Evolutionary conservation across 148 eudicot genomes (phyloP), one percentile per base, ranked within the genome.

Genomic region (Spergularia bocconei): DNA sequence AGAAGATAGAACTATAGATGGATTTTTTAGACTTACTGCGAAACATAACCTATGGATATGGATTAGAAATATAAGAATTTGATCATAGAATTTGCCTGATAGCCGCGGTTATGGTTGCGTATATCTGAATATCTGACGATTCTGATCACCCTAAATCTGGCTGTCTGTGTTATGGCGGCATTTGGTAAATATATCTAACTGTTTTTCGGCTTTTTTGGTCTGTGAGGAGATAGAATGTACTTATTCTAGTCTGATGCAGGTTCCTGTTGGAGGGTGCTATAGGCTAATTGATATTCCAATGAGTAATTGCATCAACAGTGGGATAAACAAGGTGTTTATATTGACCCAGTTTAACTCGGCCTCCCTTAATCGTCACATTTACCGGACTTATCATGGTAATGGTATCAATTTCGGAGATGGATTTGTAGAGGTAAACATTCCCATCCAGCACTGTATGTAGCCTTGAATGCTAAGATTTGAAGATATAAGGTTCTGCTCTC

Each of bases 241-340:
- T 71, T 14, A 44, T 21, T 71, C 52, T 41, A 61, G 39, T 69
- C n/a, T 51, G 55, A 20, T 87, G 72, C 88, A 95, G 99, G 99
- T 95, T 75, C 94, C 90, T 29, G 86, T 95, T 82, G 99, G 99
- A 77, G 99, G 99, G 59, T 90, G 94, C 78, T 95, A 92, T 78
- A 85, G 87, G 87, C 90, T 95, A n/a, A 92, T 95, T 71, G 99
- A 95, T 79, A 87, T 95, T 8, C 99, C 99, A 11, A 95, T 95
- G 99, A 95, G 99, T 81, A 95, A 95, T 79, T 90, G 99, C 83
- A 88, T 95, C 66, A 95, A 95, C 84, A 95, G 97, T 76, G 96
- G 94, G 67, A 90, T 95, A 78, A 86, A 87, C 83, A 95, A 95
- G 82, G 87, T 95, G 17, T 91, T 88, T 68, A 86, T 95, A 38